These are phyloP conservation scores for Nepenthes gracilis DNA, from an alignment of 148 eudicot genomes.

Conservation along the genomic window DNA sequence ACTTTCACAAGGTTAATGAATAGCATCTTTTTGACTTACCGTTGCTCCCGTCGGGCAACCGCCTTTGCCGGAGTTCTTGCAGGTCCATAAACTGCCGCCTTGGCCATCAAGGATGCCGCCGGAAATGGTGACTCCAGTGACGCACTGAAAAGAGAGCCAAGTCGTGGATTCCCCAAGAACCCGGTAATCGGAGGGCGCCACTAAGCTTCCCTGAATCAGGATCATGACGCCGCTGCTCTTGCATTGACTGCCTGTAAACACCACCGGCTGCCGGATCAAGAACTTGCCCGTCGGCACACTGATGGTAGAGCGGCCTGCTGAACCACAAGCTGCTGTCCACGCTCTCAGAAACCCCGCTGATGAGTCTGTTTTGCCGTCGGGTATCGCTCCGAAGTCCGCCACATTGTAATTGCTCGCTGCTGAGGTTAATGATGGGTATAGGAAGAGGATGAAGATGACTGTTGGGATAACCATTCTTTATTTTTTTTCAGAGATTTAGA, in stretches of 20 bases:
- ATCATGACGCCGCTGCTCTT: constrained; percentile 10
- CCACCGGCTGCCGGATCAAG: constrained; percentile 7
- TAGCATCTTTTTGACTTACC: background rate
- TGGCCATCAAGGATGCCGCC: constrained; percentile 16
- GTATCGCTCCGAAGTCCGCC: background rate
- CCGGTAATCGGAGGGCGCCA: constrained; percentile 20
- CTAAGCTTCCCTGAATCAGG: constrained; percentile 20
- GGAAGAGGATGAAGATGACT: background rate
- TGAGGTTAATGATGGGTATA: background rate
- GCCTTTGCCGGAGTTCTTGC: background rate
- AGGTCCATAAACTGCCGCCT: constrained; percentile 22
- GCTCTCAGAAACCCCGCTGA: constrained; percentile 28
- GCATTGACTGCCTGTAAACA: background rate
- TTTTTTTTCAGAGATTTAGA: no score
- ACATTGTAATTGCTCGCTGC: background rate
- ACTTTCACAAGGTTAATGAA: no score
- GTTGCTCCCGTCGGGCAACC: background rate
- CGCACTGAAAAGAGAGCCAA: constrained; percentile 27
- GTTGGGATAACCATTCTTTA: background rate
- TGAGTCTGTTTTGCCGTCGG: constrained; percentile 31
- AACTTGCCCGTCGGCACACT: constrained; percentile 27
- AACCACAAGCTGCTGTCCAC: constrained; percentile 27
- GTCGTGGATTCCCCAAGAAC: constrained; percentile 16
- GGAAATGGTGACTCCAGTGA: constrained; percentile 13
- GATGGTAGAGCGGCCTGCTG: constrained; percentile 10